Base-by-base conservation (phyloP, 441 rosid species). In the Adansonia gregorii region DNA sequence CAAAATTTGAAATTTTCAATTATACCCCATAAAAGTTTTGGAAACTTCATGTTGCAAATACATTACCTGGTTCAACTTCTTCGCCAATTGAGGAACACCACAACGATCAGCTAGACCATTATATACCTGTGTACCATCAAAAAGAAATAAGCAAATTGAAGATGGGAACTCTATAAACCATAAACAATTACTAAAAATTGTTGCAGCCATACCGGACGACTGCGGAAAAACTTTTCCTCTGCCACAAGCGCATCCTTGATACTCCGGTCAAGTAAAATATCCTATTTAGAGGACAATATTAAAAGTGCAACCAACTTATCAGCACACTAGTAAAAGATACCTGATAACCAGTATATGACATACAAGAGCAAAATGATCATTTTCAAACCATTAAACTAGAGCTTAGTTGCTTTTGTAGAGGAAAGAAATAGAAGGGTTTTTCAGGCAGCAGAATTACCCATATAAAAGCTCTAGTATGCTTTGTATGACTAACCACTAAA, bases 41-140 rank as follows among this genome's bases (percentile, higher is more conserved):
- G 39, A 31, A 31, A 31, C 39, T 20, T 54, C 78, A 70, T 49
- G 49, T 65, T 43, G 52, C 59, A 74, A 49, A 66, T 14, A 9
- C 51, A 52, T 41, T 85, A 94, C 99, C 97, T 92, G 97, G 80
- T 95, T 95, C 87, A 95, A 82, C 83, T 91, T 95, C 86, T 91
- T 95, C 19, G 97, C 99, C 84, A 94, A 63, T 77, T 94, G 97
- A 78, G 99, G 97, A 78, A 94, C 85, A 41, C 99, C 97, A 87
- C 97, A 90, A 20, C 93, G 93, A 86, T 94, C 99, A 39, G 89
- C 86, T 24, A 95, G 85, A 84, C 92, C 89, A 79, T 82, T 91
- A 87, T 95, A 95, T 72, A 86, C 93, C 99, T 95, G 68, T 63
- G 43, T 5, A 79, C 70, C 20, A 71, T 54, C 19, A 39, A 76